Evolutionary conservation across 768 basidiomycete species (phyloP), one percentile per base, ranked within the genome.

Genomic region (Kwoniella bestiolae): DNA sequence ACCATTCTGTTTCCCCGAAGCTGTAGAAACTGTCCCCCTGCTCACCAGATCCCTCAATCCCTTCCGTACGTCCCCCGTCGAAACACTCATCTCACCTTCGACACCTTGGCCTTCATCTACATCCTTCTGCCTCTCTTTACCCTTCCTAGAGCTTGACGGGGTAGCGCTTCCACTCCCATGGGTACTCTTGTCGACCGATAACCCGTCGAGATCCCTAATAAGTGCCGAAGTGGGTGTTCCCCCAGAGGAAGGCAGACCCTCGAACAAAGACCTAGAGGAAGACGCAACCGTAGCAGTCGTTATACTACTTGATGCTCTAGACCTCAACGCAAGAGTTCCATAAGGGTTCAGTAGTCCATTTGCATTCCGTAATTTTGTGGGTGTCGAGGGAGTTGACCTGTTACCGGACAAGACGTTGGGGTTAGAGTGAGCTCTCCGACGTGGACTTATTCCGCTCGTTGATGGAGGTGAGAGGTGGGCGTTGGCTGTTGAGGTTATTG

Each of bases 401-500:
- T 21, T 28, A 32, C 56, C 14, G 44, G 11, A 31, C 16, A 21
- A 28, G n/a, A 29, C 3, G 14, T 52, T 53, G 3, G 52, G 52
- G 21, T 55, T 55, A 0, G 52, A 55, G 34, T 55, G 52, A 18
- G 52, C 29, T 16, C 50, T 26, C 1, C 50, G 8, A 0, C 50
- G n/a, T 12, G 50, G 28, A 7, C 50, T 51, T 5, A 23, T 51
- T 1, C n/a, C 28, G 50, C 12, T 51, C 25, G 14, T 31, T 3
- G n/a, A 23, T 3, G n/a, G 50, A 31, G 52, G 56, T n/a, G 56
- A 31, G 23, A 34, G 26, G 8, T 52, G 56, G 1, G 68, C 64
- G 34, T 70, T 64, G 47, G 68, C 67, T 25, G 72, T 64, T n/a
- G 72, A 71, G 2, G 68, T 55, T 23, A 57, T 67, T 18, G 72